These are phyloP conservation scores for Suillus decipiens DNA, from an alignment of 768 basidiomycete species.

Conservation along the genomic window DNA sequence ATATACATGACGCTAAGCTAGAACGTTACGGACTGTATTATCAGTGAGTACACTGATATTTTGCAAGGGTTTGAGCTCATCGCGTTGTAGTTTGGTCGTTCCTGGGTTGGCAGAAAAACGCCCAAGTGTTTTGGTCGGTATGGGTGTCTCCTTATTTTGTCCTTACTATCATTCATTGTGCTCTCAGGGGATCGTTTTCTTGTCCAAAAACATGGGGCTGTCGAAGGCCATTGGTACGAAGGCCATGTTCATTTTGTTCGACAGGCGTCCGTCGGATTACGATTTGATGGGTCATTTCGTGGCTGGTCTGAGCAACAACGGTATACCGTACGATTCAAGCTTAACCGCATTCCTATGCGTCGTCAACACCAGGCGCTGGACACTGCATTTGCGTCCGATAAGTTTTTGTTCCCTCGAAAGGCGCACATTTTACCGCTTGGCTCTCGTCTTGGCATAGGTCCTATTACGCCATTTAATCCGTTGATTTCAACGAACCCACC, in stretches of 20 bases:
- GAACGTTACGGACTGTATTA: constrained; percentile 29
- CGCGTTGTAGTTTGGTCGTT: constrained; percentile 44
- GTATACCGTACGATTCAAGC: constrained; percentile 56
- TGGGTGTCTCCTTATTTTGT: constrained; percentile 37
- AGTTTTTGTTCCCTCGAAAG: constrained; percentile 49
- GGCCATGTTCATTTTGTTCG: constrained; percentile 52
- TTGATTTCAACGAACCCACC: constrained; percentile 46
- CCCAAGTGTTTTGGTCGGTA: constrained; percentile 58
- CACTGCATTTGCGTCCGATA: constrained; percentile 37
- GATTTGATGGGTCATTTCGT: constrained; percentile 47
- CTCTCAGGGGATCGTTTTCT: constrained; percentile 32
- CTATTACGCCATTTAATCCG: constrained; percentile 39
- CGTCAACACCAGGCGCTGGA: constrained; percentile 57
- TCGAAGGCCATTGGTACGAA: constrained; percentile 32
- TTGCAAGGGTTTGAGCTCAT: not conserved
- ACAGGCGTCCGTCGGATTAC: constrained; percentile 44
- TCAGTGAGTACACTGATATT: constrained; percentile 26
- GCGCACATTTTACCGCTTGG: constrained; percentile 11
- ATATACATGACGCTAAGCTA: constrained; percentile 35
- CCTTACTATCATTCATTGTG: not conserved
- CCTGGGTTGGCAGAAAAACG: constrained; percentile 59
- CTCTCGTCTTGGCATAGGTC: not conserved
- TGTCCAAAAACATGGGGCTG: constrained; percentile 21
- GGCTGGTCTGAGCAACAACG: constrained; percentile 21
- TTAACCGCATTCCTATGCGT: constrained; percentile 54